Percentiles rank a stretch among this genome's conserved stretches.
These are phyloP conservation scores for Apophysomyces trapeziformis DNA, from an alignment of 371 early-diverging fungal species.

Conservation along the genomic window DNA sequence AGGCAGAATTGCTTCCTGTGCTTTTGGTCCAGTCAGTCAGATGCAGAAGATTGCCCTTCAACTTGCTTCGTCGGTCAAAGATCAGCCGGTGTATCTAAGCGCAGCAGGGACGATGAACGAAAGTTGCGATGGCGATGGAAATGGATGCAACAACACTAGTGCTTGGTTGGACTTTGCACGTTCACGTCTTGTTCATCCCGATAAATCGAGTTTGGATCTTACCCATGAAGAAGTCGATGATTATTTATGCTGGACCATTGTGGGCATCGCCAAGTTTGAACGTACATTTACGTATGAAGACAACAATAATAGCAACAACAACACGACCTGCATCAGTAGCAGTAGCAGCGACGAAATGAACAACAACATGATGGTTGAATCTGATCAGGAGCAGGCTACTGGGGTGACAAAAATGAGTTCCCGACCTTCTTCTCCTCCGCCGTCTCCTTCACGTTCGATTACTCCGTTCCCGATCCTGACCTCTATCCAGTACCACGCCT, in stretches of 20 bases:
- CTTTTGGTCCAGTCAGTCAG: slow-evolving; percentile 79
- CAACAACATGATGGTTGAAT: too few species aligned
- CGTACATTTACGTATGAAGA: slow-evolving; percentile 54
- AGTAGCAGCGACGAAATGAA: not conserved
- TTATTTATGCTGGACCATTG: slow-evolving; percentile 85
- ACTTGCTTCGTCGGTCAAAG: slow-evolving; percentile 34
- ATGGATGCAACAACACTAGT: slow-evolving; percentile 16
- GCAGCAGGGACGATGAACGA: slow-evolving; percentile 33
- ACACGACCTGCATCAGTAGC: slow-evolving; percentile 12
- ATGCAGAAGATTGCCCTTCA: slow-evolving; percentile 88
- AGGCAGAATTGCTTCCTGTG: slow-evolving; percentile 67
- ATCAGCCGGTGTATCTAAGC: slow-evolving; percentile 41
- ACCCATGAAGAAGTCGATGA: slow-evolving; percentile 64
- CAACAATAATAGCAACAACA: slow-evolving; percentile 22
- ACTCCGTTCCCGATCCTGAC: slow-evolving; percentile 45
- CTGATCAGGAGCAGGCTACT: too few species aligned
- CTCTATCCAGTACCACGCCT: slow-evolving; percentile 28
- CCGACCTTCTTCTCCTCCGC: slow-evolving; percentile 3
- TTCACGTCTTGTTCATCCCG: slow-evolving; percentile 41
- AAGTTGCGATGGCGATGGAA: slow-evolving; percentile 11
- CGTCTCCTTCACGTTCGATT: slow-evolving; percentile 18
- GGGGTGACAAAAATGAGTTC: too few species aligned
- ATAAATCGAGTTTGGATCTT: slow-evolving; percentile 31
- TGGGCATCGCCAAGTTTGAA: slow-evolving; percentile 71
- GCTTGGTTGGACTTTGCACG: slow-evolving; percentile 39